Evolutionary conservation across 2,329 filamentous ascomycete species (phyloP), one percentile per base, ranked within the genome.

Genomic region (Fusarium udum): DNA sequence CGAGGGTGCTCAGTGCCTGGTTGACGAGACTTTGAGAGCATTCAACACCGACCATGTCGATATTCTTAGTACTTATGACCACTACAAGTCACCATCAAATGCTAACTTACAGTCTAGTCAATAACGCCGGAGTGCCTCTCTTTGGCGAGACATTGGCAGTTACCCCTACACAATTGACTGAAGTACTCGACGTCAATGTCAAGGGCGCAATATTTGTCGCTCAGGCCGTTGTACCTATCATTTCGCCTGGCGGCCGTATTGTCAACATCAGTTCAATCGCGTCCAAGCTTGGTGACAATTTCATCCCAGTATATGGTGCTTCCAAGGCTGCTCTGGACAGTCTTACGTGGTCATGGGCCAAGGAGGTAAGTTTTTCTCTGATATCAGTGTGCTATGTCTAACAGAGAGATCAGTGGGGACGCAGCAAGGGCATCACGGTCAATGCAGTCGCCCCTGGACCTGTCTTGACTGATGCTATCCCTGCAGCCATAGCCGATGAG

Each of bases 81-180:
- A 28, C 24, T 5, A 2, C 24, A 2, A 46, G 18, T 46, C 12
- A 46, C 12, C 0, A 0, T 4, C 6, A 26, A 20, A 26, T 0
- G 16, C 24, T 26, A 3, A 26, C 5, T 20, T 26, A 2, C 7
- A 10, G 26, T 1, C 24, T 1, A 3, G 43, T 46, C 5, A 26
- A 46, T 2, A 46, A 46, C 4, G 24, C 43, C 10, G 26, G 45
- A 22, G 45, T 48, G 2, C 26, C 45, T 0, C 9, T 31, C 9
- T 48, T 31, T 48, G 9, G 26, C 9, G 20, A 22, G 9, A 31
- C 45, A 4, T 0, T 31, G 9, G 7, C 13, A 15, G 45, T 4
- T 13, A 31, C 14, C 0, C 26, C 26, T 31, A 8, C 9, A 6
- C 26, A 31, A 8, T 12, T 31, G 20, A 11, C 45, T n/a, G 26